These are phyloP conservation scores for Xylaria sp. DNA, from an alignment of 2,329 filamentous ascomycete genomes.

Conservation along the genomic window DNA sequence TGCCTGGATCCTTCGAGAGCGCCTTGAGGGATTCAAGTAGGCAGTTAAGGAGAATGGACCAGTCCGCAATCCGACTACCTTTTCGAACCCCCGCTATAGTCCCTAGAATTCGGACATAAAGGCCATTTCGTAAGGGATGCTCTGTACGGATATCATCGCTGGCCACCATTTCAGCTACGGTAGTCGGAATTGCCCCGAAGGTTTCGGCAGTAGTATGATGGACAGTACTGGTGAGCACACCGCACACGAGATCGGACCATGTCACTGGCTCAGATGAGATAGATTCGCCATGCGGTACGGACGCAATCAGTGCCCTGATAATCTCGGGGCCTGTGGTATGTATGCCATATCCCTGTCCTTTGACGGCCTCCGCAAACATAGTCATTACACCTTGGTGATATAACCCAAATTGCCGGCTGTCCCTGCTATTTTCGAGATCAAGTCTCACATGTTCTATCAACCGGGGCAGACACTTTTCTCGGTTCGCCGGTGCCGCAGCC, in stretches of 20 bases:
- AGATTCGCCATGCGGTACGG: slow-evolving; percentile 54
- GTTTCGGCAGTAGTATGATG: slow-evolving; percentile 79
- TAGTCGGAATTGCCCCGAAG: slow-evolving; percentile 68
- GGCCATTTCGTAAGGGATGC: slow-evolving; percentile 46
- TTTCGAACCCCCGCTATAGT: slow-evolving; percentile 78
- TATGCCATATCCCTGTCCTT: slow-evolving; percentile 61
- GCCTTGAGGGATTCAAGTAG: slow-evolving; percentile 56
- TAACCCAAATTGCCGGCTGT: slow-evolving; percentile 62
- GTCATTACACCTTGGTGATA: slow-evolving; percentile 91
- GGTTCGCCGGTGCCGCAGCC: slow-evolving; percentile 75
- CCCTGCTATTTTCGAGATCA: slow-evolving; percentile 61
- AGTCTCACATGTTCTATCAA: slow-evolving; percentile 74
- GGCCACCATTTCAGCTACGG: slow-evolving; percentile 57
- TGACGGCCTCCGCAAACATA: slow-evolving; percentile 82
- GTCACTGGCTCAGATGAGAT: slow-evolving; percentile 48
- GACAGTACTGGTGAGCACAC: slow-evolving; percentile 77
- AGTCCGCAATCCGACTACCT: slow-evolving; percentile 73
- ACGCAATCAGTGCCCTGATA: slow-evolving; percentile 53
- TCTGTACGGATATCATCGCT: slow-evolving; percentile 41
- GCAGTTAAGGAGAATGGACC: slow-evolving; percentile 65
- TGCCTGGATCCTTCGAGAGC: slow-evolving; percentile 46
- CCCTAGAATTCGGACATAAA: slow-evolving; percentile 65
- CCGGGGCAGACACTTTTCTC: slow-evolving; percentile 69
- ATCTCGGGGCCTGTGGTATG: slow-evolving; percentile 63
- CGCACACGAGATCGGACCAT: slow-evolving; percentile 70